Evolutionary conservation across 345 rosid species (phyloP).

Genomic region (rapeseed (Brassica napus)): DNA sequence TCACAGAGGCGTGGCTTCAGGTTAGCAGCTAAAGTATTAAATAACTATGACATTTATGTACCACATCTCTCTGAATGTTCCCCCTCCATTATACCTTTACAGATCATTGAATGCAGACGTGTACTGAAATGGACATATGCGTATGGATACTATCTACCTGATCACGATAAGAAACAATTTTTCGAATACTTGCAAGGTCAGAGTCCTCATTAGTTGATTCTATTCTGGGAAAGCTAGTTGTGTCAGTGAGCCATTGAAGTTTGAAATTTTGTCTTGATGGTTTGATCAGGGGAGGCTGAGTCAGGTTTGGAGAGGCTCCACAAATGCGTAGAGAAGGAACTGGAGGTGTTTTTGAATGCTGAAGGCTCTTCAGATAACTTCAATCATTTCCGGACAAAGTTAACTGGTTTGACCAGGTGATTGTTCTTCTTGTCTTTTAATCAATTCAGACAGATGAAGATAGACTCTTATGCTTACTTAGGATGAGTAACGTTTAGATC

Average conservation of each 20-base stretch:
- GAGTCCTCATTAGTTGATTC: conserved; percentile 10
- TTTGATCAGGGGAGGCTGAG: conserved; percentile 45
- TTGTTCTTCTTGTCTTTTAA: neutral
- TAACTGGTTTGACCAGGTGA: conserved; percentile 82
- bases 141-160: conserved; percentile 80
- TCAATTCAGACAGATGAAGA: neutral
- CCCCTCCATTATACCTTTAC: conserved; percentile 1
- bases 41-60: neutral
- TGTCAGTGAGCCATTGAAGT: conserved; percentile 8
- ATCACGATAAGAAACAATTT: conserved; percentile 60
- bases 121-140: conserved; percentile 95
- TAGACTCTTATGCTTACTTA: neutral
- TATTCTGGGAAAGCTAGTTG: conserved; percentile 5
- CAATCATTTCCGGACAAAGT: conserved; percentile 66
- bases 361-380: conserved; percentile 53
- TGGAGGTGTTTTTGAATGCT: conserved; percentile 5
- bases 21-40: conserved; percentile 31
- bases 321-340: conserved; percentile 36
- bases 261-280: conserved; percentile 13
- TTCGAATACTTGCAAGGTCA: conserved; percentile 89
- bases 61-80: conserved; percentile 6
- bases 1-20: conserved; percentile 87
- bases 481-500: neutral
- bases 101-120: conserved; percentile 85
- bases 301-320: conserved; percentile 45